Base-by-base conservation (phyloP, 106 monocot species). In the Dendrobium catenatum region DNA sequence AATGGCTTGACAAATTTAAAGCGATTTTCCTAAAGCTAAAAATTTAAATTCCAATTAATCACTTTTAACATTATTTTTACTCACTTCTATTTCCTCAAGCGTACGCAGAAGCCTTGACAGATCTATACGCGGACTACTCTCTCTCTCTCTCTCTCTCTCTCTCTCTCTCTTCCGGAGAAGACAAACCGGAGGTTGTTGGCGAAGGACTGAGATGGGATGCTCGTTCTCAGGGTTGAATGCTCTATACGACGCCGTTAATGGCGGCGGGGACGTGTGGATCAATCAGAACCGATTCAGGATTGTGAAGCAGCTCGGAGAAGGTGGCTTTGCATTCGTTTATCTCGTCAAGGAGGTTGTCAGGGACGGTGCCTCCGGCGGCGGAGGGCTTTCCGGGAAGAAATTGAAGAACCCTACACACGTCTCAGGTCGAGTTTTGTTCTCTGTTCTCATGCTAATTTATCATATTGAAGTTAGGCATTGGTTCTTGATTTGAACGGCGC, bases 231-330 rank as follows among this genome's bases (percentile, higher is more conserved):
- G 95, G 64, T 83, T 99, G 74, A 91, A 88, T 83, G 93, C 98
- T 13, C 78, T 95, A 76, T 93, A 95, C 85, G 89, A 93, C 78
- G 91, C 98, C 41, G 91, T 87, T 55, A 93, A 91, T 49, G 91
- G 91, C 42, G 91, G 91, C 31, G 93, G 93, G 20, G 98, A 99
- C 42, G 91, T 99, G 16, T 95, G 98, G 98, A 95, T 99, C 89
- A 99, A 99, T 88, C 87, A 95, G 84, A 93, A 88, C 80, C 86
- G 98, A 20, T 99, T 99, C 86, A 82, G 85, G 79, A 93, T 99
- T 82, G 55, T 99, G 67, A 82, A 86, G 79, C 98, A 93, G 87
- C 85, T 99, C 55, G 98, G 98, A 8, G 98, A 99, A 80, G 98
- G 98, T 24, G 98, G 93, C 1, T 99, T 93, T 80, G 91, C 98